Percentiles rank a stretch among this genome's conserved stretches.
Conservation (phyloP, 164 flowering plant genomes). For the Stephania yunnanensis region DNA sequence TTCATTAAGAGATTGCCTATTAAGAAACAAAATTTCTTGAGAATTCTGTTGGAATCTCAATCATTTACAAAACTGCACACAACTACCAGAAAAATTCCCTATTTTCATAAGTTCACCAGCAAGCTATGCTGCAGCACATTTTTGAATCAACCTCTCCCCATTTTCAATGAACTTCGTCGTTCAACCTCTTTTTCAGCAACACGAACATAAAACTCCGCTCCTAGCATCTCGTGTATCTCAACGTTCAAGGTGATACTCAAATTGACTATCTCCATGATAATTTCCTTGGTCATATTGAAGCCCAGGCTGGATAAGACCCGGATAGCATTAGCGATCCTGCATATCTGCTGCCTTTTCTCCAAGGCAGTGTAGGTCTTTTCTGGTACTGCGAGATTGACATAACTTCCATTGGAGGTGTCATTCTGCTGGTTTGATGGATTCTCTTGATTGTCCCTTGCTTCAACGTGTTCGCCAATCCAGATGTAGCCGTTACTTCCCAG, state of each 20-base stretch:
- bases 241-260: constrained; percentile 45
- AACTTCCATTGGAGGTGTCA: constrained; percentile 9
- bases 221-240: constrained; percentile 82
- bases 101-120: background rate
- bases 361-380: constrained; percentile 41
- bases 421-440: constrained; percentile 30
- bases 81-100: background rate
- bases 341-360: constrained; percentile 62
- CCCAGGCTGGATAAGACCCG: constrained; percentile 65
- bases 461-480: constrained; percentile 90
- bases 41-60: background rate
- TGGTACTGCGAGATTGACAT: constrained; percentile 34
- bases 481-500: constrained; percentile 91
- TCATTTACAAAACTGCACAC: background rate
- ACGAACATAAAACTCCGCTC: constrained; percentile 73
- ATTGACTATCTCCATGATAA: constrained; percentile 43
- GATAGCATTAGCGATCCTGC: constrained; percentile 77
- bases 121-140: background rate
- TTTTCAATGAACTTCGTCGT: constrained; percentile 42
- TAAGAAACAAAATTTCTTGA: background rate
- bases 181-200: constrained; percentile 79
- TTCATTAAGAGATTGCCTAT: background rate
- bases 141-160: constrained; percentile 16
- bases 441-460: constrained; percentile 53
- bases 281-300: constrained; percentile 58